Evolutionary conservation across 257 asterid species (phyloP).

Genomic region (Solanum boliviense): DNA sequence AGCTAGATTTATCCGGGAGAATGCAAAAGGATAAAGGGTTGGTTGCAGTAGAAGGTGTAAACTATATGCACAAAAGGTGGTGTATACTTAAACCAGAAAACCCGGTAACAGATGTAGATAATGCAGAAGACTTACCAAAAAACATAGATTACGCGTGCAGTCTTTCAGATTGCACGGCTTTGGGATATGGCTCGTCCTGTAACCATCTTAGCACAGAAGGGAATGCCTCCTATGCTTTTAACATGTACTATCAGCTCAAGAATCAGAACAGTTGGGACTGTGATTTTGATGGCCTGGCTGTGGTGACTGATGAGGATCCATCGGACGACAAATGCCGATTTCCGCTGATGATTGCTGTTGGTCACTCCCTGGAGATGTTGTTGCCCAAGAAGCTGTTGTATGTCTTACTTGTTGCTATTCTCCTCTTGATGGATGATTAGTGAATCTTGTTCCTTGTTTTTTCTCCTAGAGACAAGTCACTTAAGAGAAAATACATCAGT

Average conservation of each 20-base stretch:
- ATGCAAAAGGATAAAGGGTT: conserved; percentile 10
- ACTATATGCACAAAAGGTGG: conserved; percentile 12
- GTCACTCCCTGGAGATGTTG: background rate
- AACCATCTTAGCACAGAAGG: background rate
- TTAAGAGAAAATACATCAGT: background rate
- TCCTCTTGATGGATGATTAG: background rate
- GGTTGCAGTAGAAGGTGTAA: conserved; percentile 10
- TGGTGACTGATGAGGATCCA: background rate
- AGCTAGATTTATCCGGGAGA: conserved; percentile 7
- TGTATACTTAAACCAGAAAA: background rate
- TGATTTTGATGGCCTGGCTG: background rate
- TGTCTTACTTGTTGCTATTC: background rate
- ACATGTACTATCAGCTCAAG: background rate
- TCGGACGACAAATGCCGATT: background rate
- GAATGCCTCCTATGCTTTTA: background rate
- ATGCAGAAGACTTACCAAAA: background rate
- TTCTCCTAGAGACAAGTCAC: background rate
- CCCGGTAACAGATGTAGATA: background rate
- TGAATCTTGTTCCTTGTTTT: background rate
- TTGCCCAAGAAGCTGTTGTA: background rate
- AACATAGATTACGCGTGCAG: background rate
- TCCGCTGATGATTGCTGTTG: background rate
- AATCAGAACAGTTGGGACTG: conserved; percentile 2
- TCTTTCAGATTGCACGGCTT: background rate
- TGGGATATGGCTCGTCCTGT: background rate